Evolutionary conservation across 495 filamentous ascomycete species (phyloP).

Genomic region (Xylaria longipes): DNA sequence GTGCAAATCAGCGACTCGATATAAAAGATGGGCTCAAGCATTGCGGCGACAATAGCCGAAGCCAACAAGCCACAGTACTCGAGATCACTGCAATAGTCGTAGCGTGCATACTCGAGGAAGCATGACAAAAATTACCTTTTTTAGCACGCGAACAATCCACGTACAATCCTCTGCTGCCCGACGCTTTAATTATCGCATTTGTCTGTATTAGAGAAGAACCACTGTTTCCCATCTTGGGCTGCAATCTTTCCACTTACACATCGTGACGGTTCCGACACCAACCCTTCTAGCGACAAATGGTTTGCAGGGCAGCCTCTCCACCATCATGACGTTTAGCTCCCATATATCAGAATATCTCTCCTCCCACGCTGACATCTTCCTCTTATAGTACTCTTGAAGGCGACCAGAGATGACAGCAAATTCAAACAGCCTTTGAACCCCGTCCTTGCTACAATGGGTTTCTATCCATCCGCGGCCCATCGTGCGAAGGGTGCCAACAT

Average conservation of each 20-base stretch:
- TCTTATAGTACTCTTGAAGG: background rate
- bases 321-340: conserved; percentile 24
- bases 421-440: conserved; percentile 14
- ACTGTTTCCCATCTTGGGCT: conserved; percentile 25
- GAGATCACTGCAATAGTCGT: too few relatives aligned
- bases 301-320: conserved; percentile 25
- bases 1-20: too few relatives aligned
- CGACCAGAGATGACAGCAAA: conserved; percentile 17
- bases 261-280: conserved; percentile 17
- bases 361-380: background rate
- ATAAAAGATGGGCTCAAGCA: too few relatives aligned
- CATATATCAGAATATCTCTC: conserved; percentile 14
- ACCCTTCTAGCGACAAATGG: conserved; percentile 25
- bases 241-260: conserved; percentile 26
- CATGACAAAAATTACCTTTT: too few relatives aligned
- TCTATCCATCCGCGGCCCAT: conserved; percentile 20
- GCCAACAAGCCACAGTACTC: too few relatives aligned
- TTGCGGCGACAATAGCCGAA: too few relatives aligned
- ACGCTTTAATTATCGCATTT: background rate
- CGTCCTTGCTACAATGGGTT: conserved; percentile 14
- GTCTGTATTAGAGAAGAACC: conserved; percentile 15
- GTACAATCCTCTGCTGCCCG: too few relatives aligned
- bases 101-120: too few relatives aligned
- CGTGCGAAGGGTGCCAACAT: conserved; percentile 2
- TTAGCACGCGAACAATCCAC: too few relatives aligned